Evolutionary conservation across 805 yeast species (phyloP), one percentile per base, ranked within the genome.

Genomic region (Suhomyces kilbournensis): DNA sequence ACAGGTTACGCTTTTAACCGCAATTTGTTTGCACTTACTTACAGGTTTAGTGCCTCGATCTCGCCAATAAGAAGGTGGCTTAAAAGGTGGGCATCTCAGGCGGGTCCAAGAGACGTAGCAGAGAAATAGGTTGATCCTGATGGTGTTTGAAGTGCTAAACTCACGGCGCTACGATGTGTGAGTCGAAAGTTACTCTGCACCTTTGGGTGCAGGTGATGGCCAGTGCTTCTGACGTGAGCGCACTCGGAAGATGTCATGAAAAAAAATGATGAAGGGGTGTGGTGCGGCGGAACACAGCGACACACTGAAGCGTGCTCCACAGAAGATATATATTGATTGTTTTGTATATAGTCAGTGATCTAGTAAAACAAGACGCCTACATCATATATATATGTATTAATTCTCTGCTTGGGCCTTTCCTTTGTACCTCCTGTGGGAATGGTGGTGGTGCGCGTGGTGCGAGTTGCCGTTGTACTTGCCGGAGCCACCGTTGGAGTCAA

Each of bases 381-480:
- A 22, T 22, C n/a, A n/a, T n/a, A n/a, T n/a, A n/a, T 28, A 28
- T 30, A 30, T 14, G 22, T 14, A 19, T 25, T 42, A 42, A 22
- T 12, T 46, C 20, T 46, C 48, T 7, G 48, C 40, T 30, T 19
- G 39, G 10, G 8, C 32, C 45, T 49, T 50, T 17, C 22, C 34
- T 25, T 48, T 49, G 52, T 43, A 45, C 34, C 53, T 28, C 20
- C 53, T 46, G 20, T 46, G 46, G 39, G 44, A 46, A 45, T 35
- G 44, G 44, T 54, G 50, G 35, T 47, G 46, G 39, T 46, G 47
- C 20, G 38, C 28, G 26, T 48, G 48, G 40, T 44, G 43, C 3
- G 47, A 40, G 26, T 25, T 22, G 7, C 44, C 48, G 40, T 42
- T 26, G 54, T 47, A 39, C 30, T 48, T 46, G 28, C 51, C 45